Conservation (phyloP, 2,329 filamentous ascomycete species). For the Stylonectria norvegica region DNA sequence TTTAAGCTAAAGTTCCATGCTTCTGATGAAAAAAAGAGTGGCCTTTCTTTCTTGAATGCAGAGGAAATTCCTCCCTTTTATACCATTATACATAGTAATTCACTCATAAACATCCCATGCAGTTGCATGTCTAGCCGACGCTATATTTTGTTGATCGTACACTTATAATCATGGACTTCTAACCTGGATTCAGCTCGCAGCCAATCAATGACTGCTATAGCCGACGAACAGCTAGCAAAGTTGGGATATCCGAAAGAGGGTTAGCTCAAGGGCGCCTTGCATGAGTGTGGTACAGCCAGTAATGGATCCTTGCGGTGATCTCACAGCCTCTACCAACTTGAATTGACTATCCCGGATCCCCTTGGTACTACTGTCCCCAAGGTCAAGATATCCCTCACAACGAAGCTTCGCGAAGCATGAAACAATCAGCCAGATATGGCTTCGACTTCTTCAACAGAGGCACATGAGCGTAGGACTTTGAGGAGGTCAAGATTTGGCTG, state of each 20-base stretch:
- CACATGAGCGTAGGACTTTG: background rate
- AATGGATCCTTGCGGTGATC: background rate
- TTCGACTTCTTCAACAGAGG: background rate
- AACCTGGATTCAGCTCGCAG: conserved; percentile 1
- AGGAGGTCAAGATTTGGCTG: conserved; percentile 45
- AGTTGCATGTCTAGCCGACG: background rate
- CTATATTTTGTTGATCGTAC: background rate
- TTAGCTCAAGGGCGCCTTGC: conserved; percentile 11
- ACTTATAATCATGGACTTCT: background rate
- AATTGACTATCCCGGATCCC: background rate
- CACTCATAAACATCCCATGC: background rate
- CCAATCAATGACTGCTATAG: conserved; percentile 27
- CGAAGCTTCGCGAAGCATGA: background rate
- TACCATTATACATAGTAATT: conserved; percentile 2
- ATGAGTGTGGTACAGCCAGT: background rate
- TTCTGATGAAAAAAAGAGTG: background rate
- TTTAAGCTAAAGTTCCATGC: background rate
- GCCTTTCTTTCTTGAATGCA: background rate
- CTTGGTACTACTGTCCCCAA: conserved; percentile 1
- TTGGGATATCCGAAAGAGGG: conserved; percentile 8
- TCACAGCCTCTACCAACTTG: background rate
- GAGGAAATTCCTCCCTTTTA: conserved; percentile 1
- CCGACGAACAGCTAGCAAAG: conserved; percentile 27
- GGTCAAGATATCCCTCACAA: background rate
- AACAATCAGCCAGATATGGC: conserved; percentile 4